Base-by-base conservation (phyloP, 352 stramenopile species). In the Aphanomyces astaci region DNA sequence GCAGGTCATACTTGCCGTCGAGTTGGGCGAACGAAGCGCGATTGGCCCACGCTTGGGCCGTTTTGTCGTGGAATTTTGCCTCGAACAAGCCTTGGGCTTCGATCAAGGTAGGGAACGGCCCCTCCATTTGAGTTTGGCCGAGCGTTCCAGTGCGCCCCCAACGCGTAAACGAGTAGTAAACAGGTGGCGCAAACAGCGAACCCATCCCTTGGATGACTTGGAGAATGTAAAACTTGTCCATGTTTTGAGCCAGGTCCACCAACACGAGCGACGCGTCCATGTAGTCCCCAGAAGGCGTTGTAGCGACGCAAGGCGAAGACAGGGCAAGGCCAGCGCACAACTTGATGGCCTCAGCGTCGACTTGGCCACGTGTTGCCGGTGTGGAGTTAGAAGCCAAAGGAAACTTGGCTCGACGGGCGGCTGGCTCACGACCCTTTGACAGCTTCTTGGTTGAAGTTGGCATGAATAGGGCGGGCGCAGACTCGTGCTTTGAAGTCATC, bases 201-300 rank as follows among this genome's bases (percentile, higher is more conserved):
- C 7, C 36, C 7, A 15, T 43, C 15, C 33, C 36, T 32, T 33
- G 56, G 25, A 65, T 43, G 3, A 48, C 33, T 48, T 65, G 56
- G 9, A 65, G 24, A 25, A 65, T 19, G 36, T 65, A 65, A 28
- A 33, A 65, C 36, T 65, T 65, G 56, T 65, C 56, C 40, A 39
- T 54, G 40, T 65, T 65, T 11, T 31, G 22, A n/a, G 36, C 24
- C 27, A 59, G 27, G 51, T 59, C 51, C 3, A 59, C 51, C 22
- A 59, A 30, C 24, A 30, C 51, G 11, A 59, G 51, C 24, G 51
- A 59, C 24, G 51, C 51, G 51, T 59, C 51, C 3, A 59, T 30
- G 51, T 19, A 13, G 24, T 25, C 24, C 15, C 51, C 51, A 27
- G 31, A 22, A 31, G 51, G 36, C 36, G 15, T 15, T 7, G 36